These are phyloP conservation scores for Lodderomyces elongisporus DNA, from an alignment of 1,139 yeast genomes.

Conservation along the genomic window DNA sequence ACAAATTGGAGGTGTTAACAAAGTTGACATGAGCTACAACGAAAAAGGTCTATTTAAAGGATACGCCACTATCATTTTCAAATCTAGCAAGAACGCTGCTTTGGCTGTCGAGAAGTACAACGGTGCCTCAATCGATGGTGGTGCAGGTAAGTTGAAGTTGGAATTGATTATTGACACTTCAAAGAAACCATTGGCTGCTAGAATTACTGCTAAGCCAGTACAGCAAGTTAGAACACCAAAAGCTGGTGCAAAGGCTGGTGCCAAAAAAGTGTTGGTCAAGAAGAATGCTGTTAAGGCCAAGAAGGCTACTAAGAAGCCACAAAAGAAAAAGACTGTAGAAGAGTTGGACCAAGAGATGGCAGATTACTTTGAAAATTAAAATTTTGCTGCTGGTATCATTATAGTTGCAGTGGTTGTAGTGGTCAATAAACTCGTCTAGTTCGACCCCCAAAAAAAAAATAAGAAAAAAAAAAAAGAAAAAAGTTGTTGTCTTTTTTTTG, in stretches of 20 bases:
- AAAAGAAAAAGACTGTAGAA: constrained; percentile 74
- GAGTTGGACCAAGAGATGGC: constrained; percentile 93
- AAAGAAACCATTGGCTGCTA: constrained; percentile 67
- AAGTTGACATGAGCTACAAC: constrained; percentile 72
- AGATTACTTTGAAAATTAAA: constrained; percentile 53
- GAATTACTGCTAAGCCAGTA: constrained; percentile 53
- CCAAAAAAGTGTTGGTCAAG: constrained; percentile 21
- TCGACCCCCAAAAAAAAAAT: too few species aligned
- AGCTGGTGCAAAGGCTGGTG: constrained; percentile 17
- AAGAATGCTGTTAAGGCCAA: constrained; percentile 11
- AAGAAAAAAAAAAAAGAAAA: too few species aligned
- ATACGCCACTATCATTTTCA: constrained; percentile 81
- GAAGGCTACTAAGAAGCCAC: constrained; percentile 31
- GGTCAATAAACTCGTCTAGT: background rate
- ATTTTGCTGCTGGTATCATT: too few species aligned
- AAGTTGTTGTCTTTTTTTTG: too few species aligned
- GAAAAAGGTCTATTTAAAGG: constrained; percentile 90
- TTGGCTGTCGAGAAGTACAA: constrained; percentile 78
- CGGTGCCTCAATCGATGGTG: constrained; percentile 91
- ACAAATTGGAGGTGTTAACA: constrained; percentile 80
- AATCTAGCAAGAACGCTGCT: constrained; percentile 58
- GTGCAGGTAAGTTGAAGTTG: constrained; percentile 70
- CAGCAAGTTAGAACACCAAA: constrained; percentile 23
- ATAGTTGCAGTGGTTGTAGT: background rate
- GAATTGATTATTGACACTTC: constrained; percentile 86